A percentile compares a stretch with the other conserved stretches of the same genome.
Evolutionary conservation across 495 filamentous ascomycete species (phyloP).

Genomic region (Aspergillus bertholletiae): DNA sequence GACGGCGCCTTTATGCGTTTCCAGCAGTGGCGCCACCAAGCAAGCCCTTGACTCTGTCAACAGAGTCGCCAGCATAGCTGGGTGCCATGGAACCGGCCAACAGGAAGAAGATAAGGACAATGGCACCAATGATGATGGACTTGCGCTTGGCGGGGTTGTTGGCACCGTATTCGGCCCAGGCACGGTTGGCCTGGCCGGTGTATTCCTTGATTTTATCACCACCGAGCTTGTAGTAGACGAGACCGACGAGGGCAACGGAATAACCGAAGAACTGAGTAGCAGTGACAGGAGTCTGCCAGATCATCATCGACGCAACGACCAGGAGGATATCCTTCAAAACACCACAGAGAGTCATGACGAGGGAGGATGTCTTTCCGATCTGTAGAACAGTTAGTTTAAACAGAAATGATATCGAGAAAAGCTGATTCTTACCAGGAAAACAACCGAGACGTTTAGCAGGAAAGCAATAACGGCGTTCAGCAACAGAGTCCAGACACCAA

Average conservation of each 20-base stretch:
- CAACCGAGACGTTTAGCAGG: constrained; percentile 86
- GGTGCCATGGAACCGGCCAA: constrained; percentile 59
- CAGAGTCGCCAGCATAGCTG: constrained; percentile 37
- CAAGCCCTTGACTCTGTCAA: constrained; percentile 39
- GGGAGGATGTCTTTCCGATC: constrained; percentile 96
- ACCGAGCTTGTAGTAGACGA: constrained; percentile 97
- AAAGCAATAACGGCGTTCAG: constrained; percentile 82
- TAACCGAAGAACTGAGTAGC: constrained; percentile 91
- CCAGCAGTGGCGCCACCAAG: constrained; percentile 40
- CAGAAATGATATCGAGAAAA: neutral
- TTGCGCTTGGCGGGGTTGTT: constrained; percentile 72
- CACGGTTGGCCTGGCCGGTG: constrained; percentile 60
- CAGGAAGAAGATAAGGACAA: constrained; percentile 65
- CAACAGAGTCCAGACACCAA: constrained; percentile 72
- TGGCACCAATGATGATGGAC: constrained; percentile 60
- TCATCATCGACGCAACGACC: constrained; percentile 80
- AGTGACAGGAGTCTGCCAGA: constrained; percentile 83
- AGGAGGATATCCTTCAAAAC: constrained; percentile 98
- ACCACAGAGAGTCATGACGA: constrained; percentile 95
- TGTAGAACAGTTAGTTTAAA: constrained; percentile 30
- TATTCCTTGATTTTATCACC: constrained; percentile 79
- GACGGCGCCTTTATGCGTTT: constrained; percentile 26
- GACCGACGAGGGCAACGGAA: constrained; percentile 81
- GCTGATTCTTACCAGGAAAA: constrained; percentile 75
- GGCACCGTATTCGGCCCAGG: constrained; percentile 84